Conservation (phyloP, 2,329 filamentous ascomycete genomes). For the Huntiella abstrusa region DNA sequence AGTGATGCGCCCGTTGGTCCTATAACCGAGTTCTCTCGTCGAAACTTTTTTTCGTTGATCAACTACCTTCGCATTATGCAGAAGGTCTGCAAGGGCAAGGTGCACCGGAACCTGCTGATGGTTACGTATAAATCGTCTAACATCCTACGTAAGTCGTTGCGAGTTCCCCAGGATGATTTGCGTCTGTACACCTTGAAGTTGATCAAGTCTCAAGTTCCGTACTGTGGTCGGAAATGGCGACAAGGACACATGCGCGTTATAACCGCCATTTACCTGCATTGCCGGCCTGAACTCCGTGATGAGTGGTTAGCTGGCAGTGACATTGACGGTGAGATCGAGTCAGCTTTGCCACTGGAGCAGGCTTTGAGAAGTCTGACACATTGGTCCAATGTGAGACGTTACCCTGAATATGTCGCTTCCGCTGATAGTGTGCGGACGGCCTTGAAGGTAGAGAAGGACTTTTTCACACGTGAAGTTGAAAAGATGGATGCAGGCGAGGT, state of each 20-base stretch:
- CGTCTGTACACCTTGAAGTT: slow-evolving; percentile 91
- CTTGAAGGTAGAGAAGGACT: slow-evolving; percentile 38
- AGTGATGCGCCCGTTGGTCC: slow-evolving; percentile 47
- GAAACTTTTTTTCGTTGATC: slow-evolving; percentile 88
- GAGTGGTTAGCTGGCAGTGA: slow-evolving; percentile 88
- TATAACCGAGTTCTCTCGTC: slow-evolving; percentile 78
- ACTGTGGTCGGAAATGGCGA: slow-evolving; percentile 94
- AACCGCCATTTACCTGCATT: slow-evolving; percentile 88
- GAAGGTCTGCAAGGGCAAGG: slow-evolving; percentile 90
- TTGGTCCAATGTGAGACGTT: slow-evolving; percentile 77
- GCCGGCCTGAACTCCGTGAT: slow-evolving; percentile 76
- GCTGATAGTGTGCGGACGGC: slow-evolving; percentile 19
- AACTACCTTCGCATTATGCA: slow-evolving; percentile 94
- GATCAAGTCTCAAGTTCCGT: slow-evolving; percentile 96
- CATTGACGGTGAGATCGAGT: slow-evolving; percentile 84
- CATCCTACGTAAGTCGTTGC: slow-evolving; percentile 78
- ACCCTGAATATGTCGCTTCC: slow-evolving; percentile 56
- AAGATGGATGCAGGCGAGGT: slow-evolving; percentile 35
- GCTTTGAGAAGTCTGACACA: slow-evolving; percentile 75
- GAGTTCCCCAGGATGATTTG: slow-evolving; percentile 71
- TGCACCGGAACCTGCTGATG: slow-evolving; percentile 80
- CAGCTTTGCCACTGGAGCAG: slow-evolving; percentile 80
- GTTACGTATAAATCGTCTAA: slow-evolving; percentile 91
- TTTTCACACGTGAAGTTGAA: slow-evolving; percentile 61
- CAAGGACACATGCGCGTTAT: slow-evolving; percentile 98